Base-by-base conservation (phyloP, 2,329 filamentous ascomycete genomes). In the Aspergillus carbonarius region DNA sequence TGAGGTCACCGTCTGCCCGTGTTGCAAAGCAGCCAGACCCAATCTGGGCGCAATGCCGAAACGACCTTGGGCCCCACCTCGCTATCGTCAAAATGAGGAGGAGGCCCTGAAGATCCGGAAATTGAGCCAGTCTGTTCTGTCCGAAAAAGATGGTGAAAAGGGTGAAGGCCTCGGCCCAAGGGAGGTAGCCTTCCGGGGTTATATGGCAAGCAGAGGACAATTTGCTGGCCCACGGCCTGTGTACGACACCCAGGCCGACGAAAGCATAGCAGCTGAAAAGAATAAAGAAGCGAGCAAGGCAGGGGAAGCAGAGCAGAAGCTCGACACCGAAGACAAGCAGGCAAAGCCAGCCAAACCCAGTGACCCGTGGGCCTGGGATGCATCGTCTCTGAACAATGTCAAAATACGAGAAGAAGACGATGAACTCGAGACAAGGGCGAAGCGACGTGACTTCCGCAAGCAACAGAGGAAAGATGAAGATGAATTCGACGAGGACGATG, bases 401-500 rank as follows among this genome's bases (percentile, higher is more conserved):
- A 60, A 64, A 55, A n/a, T 52, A 17, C 49, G 56, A 10, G 50
- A 60, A 4, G 49, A 60, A 4, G 49, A 60, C 5, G 30, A 35
- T 9, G 52, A 54, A 13, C 65, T 63, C 18, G 62, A 57, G 18
- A 70, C 68, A 30, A 57, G 61, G 15, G 30, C 62, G 5, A 73
- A 70, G 50, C 66, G 66, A 30, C 65, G 60, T 10, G 66, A 65
- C n/a, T 60, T 56, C 23, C 65, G 67, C 51, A 69, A 60, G 54
- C 59, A 64, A 46, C 67, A 63, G 20, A 32, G 25, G 35, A 62
- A 66, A 9, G 70, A 74, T 20, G 73, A 74, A n/a, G 67, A 69
- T 1, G 72, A 72, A 18, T 74, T 73, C 47, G 76, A 78, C 49
- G 72, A 76, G 27, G 72, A 73, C 34, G 66, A 67, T n/a, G 71